These are phyloP conservation scores for Hygrocybe punicea DNA, from an alignment of 768 basidiomycete genomes.

Conservation along the genomic window DNA sequence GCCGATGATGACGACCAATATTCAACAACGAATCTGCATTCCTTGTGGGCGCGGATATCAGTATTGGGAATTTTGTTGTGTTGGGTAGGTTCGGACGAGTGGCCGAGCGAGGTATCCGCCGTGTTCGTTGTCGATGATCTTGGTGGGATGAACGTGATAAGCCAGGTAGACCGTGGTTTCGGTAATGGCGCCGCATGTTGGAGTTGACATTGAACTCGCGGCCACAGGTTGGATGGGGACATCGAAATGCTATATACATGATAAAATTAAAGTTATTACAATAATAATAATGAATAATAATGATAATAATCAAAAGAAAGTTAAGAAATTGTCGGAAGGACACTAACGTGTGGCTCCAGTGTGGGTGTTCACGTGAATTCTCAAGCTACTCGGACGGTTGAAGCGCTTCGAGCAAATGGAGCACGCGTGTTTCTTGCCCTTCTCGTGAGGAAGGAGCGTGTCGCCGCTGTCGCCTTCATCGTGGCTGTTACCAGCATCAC, in stretches of 20 bases:
- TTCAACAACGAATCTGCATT: too few species aligned
- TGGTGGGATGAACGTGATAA: conserved; percentile 14
- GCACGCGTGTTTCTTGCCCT: conserved; percentile 48
- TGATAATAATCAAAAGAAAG: neutral
- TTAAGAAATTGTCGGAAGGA: neutral
- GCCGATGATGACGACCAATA: too few species aligned
- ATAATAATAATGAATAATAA: neutral
- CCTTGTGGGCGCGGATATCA: too few species aligned
- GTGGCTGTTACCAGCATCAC: conserved; percentile 11
- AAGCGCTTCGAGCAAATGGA: conserved; percentile 61
- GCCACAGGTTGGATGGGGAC: conserved; percentile 69
- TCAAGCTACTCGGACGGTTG: conserved; percentile 64
- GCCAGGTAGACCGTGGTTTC: conserved; percentile 51
- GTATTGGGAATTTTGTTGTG: too few species aligned
- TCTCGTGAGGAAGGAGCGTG: conserved; percentile 19
- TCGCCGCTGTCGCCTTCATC: conserved; percentile 22
- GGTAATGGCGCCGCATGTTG: conserved; percentile 78
- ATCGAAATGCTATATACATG: conserved; percentile 57
- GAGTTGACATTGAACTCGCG: conserved; percentile 81
- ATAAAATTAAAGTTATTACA: neutral
- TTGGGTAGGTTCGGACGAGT: too few species aligned
- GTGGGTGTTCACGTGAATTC: conserved; percentile 66
- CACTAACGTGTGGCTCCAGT: conserved; percentile 64
- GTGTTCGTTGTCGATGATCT: neutral
- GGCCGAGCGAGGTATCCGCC: neutral